Conservation (phyloP, 2,329 filamentous ascomycete genomes). For the Trichoderma simmonsii region DNA sequence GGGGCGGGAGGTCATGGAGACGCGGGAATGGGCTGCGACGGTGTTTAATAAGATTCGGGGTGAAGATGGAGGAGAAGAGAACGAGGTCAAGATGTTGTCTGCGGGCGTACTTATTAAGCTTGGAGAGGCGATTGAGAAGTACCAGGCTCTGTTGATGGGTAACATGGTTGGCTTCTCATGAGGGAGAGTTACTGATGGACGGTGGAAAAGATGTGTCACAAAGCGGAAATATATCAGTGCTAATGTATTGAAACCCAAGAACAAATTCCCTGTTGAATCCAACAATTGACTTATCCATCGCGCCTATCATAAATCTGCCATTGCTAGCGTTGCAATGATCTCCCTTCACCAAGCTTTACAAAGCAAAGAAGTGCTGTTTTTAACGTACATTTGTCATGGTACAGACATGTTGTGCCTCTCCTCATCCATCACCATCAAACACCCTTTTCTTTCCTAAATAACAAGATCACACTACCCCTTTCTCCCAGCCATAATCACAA, state of each 20-base stretch:
- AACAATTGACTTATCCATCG: neutral
- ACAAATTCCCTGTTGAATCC: neutral
- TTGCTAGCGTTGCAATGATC: neutral
- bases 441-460: neutral
- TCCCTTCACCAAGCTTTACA: neutral
- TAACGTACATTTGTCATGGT: neutral
- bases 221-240: neutral
- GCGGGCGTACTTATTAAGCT: constrained; percentile 75
- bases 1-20: constrained; percentile 76
- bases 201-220: neutral
- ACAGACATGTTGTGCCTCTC: neutral
- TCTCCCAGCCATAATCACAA: neutral
- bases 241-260: neutral
- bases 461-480: neutral
- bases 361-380: neutral
- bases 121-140: constrained; percentile 77
- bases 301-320: neutral
- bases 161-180: constrained; percentile 49
- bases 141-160: constrained; percentile 73
- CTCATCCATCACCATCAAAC: neutral
- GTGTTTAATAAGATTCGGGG: constrained; percentile 65
- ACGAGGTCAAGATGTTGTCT: constrained; percentile 73
- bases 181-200: neutral
- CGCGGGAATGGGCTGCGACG: constrained; percentile 76
- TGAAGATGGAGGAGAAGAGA: constrained; percentile 63